These are phyloP conservation scores for Quercus lobata DNA, from an alignment of 331 rosid genomes.

Conservation along the genomic window DNA sequence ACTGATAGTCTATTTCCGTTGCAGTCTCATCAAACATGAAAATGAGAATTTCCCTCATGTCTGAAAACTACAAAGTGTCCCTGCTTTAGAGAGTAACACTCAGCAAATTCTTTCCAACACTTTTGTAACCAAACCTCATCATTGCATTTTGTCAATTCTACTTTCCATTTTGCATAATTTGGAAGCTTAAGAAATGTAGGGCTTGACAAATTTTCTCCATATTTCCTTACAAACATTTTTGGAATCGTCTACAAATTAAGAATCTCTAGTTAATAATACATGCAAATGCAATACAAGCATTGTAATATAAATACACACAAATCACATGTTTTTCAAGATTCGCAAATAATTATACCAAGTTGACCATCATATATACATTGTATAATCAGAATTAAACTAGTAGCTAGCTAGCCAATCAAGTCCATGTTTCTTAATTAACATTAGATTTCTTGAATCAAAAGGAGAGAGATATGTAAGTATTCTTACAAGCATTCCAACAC, in stretches of 20 bases:
- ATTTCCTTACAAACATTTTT: background rate
- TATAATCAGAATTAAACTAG: too few species aligned
- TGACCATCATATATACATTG: too few species aligned
- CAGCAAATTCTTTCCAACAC: background rate
- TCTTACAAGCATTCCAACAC: too few species aligned
- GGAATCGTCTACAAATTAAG: background rate
- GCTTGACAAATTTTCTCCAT: background rate
- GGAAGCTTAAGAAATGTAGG: slow-evolving; percentile 11
- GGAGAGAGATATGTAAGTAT: too few species aligned
- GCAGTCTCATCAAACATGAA: slow-evolving; percentile 20
- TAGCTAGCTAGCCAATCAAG: too few species aligned
- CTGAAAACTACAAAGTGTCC: slow-evolving; percentile 22
- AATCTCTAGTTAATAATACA: too few species aligned
- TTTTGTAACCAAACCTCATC: slow-evolving; percentile 3
- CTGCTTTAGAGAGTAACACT: background rate
- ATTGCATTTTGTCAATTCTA: background rate
- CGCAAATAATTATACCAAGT: too few species aligned
- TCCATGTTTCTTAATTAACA: too few species aligned
- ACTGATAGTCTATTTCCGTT: slow-evolving; percentile 26
- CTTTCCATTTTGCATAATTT: background rate
- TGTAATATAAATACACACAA: too few species aligned
- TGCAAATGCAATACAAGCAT: too few species aligned
- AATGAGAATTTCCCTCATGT: slow-evolving; percentile 10
- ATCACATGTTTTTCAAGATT: too few species aligned
- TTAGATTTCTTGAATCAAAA: too few species aligned